Percentiles rank a stretch among this genome's conserved stretches.
phyloP scores from a whole-genome alignment of 148 eudicot genomes.

The Arctostaphylos glauca region DNA sequence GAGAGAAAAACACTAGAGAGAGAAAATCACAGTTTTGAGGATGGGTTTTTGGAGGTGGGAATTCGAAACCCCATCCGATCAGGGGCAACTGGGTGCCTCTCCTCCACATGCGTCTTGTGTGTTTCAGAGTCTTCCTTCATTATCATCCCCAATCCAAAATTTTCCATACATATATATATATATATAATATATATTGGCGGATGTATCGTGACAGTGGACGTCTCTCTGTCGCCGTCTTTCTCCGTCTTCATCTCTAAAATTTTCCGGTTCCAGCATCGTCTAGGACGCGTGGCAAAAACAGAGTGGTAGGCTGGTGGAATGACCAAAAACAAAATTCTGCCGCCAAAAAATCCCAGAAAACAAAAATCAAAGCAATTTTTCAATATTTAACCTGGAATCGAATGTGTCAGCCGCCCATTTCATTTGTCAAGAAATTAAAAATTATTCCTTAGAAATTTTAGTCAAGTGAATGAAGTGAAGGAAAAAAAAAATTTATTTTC shows the following conservation, averaged over 20 bases:
- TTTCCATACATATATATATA: not conserved
- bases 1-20: not conserved
- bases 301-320: not conserved
- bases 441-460: no score
- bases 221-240: not conserved
- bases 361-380: not conserved
- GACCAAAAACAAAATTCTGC: not conserved
- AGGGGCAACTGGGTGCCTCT: constrained; percentile 30
- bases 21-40: constrained; percentile 6
- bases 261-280: not conserved
- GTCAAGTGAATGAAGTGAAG: no score
- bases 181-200: no score
- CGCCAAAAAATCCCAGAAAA: not conserved
- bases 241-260: not conserved
- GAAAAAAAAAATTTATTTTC: no score
- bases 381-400: no score
- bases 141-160: constrained; percentile 26
- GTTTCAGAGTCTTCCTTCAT: constrained; percentile 44
- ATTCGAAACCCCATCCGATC: constrained; percentile 46
- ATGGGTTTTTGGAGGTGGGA: constrained; percentile 58
- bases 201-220: no score
- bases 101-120: constrained; percentile 65
- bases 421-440: no score
- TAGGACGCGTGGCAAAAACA: not conserved
- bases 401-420: no score